Evolutionary conservation across 768 basidiomycete species (phyloP).

Genomic region (Termitomyces sp.): DNA sequence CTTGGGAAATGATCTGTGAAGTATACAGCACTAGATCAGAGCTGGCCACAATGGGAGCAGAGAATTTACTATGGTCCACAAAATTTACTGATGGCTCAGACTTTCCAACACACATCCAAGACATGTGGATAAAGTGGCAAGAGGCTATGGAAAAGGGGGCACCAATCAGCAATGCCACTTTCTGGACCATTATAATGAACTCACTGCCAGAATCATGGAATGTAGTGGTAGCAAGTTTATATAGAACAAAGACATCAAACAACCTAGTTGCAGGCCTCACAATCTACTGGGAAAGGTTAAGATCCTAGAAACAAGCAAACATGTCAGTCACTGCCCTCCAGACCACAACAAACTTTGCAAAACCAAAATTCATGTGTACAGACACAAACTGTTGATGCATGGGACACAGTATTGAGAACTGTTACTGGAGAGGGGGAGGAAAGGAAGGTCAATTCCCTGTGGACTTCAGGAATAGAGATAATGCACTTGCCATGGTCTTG

Average conservation of each 20-base stretch:
- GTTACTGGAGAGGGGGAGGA: no score
- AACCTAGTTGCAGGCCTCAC: not conserved
- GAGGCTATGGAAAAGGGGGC: not conserved
- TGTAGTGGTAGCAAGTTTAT: not conserved
- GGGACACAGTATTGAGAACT: no score
- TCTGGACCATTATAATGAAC: not conserved
- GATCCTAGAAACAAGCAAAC: no score
- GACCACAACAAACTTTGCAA: not conserved
- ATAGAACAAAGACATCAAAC: not conserved
- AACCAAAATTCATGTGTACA: no score
- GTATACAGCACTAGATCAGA: not conserved
- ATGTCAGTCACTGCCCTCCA: no score
- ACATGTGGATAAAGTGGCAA: not conserved
- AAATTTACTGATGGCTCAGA: not conserved
- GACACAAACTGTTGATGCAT: no score
- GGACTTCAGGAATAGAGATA: no score
- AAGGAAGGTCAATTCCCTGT: no score
- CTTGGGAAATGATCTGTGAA: not conserved
- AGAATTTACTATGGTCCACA: not conserved
- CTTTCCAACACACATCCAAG: not conserved
- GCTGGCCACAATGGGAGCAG: not conserved
- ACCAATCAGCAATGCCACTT: not conserved
- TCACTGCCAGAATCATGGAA: not conserved
- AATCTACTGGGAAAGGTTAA: not conserved
- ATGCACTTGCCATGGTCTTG: no score